Evolutionary conservation across 345 rosid genomes (phyloP).

Genomic region (Eucalyptus tenuipes): DNA sequence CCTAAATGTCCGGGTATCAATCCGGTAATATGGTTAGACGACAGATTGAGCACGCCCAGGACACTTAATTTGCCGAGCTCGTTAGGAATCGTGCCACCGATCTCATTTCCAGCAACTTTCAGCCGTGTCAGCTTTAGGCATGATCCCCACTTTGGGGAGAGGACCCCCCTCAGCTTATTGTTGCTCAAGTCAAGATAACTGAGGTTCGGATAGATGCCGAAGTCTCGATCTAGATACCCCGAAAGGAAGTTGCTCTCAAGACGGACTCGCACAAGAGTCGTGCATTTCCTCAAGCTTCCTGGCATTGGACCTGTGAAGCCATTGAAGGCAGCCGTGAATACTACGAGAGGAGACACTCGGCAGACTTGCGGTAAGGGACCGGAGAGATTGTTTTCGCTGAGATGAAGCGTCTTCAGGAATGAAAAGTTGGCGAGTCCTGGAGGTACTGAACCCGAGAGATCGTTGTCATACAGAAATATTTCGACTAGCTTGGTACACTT

Average conservation of each 20-base stretch:
- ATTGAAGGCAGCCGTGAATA: neutral
- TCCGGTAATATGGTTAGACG: neutral
- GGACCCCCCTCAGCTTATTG: slow-evolving; percentile 10
- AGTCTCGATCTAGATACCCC: neutral
- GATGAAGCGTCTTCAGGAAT: neutral
- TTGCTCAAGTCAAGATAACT: slow-evolving; percentile 10
- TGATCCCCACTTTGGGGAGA: slow-evolving; percentile 16
- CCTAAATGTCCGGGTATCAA: neutral
- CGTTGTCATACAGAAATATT: too few relatives aligned
- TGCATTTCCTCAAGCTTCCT: neutral
- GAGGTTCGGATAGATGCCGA: slow-evolving; percentile 19
- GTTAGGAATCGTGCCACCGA: neutral
- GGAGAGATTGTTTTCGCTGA: neutral
- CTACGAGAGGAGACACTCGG: neutral
- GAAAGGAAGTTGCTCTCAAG: neutral
- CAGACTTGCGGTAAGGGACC: neutral
- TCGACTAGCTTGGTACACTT: neutral
- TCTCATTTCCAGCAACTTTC: neutral
- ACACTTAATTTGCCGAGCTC: neutral
- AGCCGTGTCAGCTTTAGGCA: neutral
- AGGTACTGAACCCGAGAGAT: too few relatives aligned
- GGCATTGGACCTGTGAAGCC: neutral
- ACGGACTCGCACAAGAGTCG: neutral
- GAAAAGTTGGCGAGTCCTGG: too few relatives aligned
- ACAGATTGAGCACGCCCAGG: neutral